A percentile compares a stretch with the other conserved stretches of the same genome.
Evolutionary conservation across 2,329 filamentous ascomycete species (phyloP).

Genomic region (Fusarium nelsonii): DNA sequence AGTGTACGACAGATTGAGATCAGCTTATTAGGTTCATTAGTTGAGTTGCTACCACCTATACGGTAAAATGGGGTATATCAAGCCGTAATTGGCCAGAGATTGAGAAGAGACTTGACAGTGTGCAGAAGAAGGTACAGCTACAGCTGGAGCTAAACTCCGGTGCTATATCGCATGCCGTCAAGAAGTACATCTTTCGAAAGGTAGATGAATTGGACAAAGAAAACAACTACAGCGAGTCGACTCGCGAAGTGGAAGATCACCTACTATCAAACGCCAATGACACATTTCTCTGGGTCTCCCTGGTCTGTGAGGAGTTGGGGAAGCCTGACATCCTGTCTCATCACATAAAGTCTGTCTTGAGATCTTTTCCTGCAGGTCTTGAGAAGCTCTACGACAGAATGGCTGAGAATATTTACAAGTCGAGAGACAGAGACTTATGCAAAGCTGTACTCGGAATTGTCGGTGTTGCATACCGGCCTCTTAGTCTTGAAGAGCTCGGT

Average conservation of each 20-base stretch:
- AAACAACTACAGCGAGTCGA: slow-evolving; percentile 35
- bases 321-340: not conserved
- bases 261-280: slow-evolving; percentile 20
- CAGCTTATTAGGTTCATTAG: not conserved
- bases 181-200: not conserved
- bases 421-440: not conserved
- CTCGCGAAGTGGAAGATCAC: slow-evolving; percentile 37
- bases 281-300: slow-evolving; percentile 51
- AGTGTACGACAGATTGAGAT: slow-evolving; percentile 18
- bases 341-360: not conserved
- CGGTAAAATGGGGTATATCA: slow-evolving; percentile 57
- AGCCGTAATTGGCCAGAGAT: slow-evolving; percentile 59
- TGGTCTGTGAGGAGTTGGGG: slow-evolving; percentile 18
- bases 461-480: not conserved
- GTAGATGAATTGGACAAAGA: not conserved
- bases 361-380: not conserved
- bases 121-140: slow-evolving; percentile 41
- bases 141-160: slow-evolving; percentile 27
- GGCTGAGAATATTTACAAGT: not conserved
- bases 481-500: not conserved
- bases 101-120: not conserved
- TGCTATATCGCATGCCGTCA: not conserved
- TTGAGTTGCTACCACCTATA: not conserved
- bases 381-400: not conserved
- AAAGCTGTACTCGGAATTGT: not conserved